Evolutionary conservation across 1,284 basidiomycete species (phyloP), one percentile per base, ranked within the genome.

Genomic region (Rhodotorula sp.): DNA sequence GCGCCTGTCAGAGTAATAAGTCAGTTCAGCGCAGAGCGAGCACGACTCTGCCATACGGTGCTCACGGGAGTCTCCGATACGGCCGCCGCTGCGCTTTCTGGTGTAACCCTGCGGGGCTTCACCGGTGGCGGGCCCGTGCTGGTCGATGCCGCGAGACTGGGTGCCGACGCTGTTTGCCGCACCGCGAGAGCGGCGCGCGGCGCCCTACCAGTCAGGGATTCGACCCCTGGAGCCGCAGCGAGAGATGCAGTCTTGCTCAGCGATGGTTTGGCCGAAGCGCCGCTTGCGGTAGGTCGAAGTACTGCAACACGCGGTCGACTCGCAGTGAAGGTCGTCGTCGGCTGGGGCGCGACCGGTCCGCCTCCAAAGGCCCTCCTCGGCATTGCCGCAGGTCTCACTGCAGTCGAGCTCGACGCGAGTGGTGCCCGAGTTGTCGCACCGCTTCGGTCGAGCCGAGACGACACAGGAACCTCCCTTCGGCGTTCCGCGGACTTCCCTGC

Each of bases 101-200:
- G 10, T 12, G 38, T 43, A 43, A 43, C 38, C 38, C 38, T 43
- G 2, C 38, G 38, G 38, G 38, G 38, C 10, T 43, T 43, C 38
- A 43, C 38, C 50, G 65, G 65, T 28, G 60, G 57, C 7, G 59
- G 2, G 0, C 21, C n/a, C 5, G 6, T 7, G 6, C 19, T 26
- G 26, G 34, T n/a, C 10, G 34, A 38, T 14, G 48, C 23, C n/a
- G 18, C 18, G 14, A 48, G 38, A 7, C 12, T 43, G 34, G 45
- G 15, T 4, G 60, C 23, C 6, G 54, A 47, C 1, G 31, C 23
- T 3, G 60, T 28, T 5, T 55, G 52, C 2, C 62, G 62, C 2
- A 48, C 60, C 18, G 66, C 45, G 1, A 62, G 60, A 2, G 66
- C 66, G 1, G 66, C 66, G 38, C 66, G 54, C 38, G 66, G 66